Evolutionary conservation across 169 alveolate species (phyloP).

Genomic region (Amoebophrya sp.): DNA sequence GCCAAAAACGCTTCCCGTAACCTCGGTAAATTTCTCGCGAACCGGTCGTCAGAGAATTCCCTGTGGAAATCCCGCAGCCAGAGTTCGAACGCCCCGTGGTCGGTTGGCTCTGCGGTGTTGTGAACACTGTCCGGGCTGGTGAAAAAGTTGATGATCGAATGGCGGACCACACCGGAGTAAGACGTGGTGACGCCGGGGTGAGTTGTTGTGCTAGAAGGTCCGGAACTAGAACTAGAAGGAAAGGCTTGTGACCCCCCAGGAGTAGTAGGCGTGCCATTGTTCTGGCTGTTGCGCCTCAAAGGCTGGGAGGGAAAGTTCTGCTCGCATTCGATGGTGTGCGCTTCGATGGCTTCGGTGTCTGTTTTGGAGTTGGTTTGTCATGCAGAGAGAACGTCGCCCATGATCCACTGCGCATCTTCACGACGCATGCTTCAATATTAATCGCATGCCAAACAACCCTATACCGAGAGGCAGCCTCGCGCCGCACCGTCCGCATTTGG

Average conservation of each 20-base stretch:
- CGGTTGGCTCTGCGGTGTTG: not conserved
- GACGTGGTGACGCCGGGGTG: no score
- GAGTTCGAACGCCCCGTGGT: not conserved
- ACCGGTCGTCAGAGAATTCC: not conserved
- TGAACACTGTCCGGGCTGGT: not conserved
- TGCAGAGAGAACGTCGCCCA: no score
- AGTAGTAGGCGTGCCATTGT: no score
- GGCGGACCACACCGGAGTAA: not conserved
- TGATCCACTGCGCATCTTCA: no score
- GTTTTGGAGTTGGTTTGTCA: no score
- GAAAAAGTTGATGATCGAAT: not conserved
- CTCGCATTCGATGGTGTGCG: not conserved
- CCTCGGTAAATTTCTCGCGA: not conserved
- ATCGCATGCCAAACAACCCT: no score
- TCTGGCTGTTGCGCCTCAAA: not conserved
- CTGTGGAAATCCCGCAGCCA: not conserved
- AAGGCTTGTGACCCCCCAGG: no score
- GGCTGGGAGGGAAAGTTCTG: not conserved
- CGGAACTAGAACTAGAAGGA: no score
- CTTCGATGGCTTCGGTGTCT: constrained; percentile 15
- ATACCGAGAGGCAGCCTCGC: not conserved
- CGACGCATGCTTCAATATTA: no score
- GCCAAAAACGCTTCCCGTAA: not conserved
- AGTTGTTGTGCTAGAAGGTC: no score
- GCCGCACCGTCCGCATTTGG: constrained; percentile 14